Evolutionary conservation across 1,284 basidiomycete species (phyloP), one percentile per base, ranked within the genome.

Genomic region (Trametes polyzona): DNA sequence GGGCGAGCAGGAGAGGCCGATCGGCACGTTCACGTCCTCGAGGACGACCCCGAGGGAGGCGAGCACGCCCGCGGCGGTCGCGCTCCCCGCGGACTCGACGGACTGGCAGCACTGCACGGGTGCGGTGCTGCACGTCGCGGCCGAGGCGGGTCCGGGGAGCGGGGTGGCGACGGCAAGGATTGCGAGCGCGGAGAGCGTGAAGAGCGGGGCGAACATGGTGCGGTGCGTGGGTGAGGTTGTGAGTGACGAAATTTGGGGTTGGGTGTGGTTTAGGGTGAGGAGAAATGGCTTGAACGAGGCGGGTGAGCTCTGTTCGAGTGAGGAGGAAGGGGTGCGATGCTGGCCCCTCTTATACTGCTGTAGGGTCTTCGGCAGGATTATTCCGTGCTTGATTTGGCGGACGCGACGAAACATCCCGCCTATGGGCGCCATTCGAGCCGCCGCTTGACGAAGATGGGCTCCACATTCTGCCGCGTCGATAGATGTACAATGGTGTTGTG

Each of bases 1-100:
- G 30, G 67, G 65, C n/a, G 60, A 62, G 63, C 69, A 71, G 21
- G 58, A 65, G 24, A 71, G 33, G 26, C 69, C 69, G 36, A 71
- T 59, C 24, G 58, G 58, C 23, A 55, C 61, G 35, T 51, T 62
- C 19, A 63, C 11, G 46, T 67, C 64, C 21, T 57, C 40, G 9
- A 68, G 47, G 26, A 67, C 60, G 33, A 67, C 57, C 5, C 66
- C 67, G n/a, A 70, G 27, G 6, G 52, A 29, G 3, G 30, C 52
- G n/a, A 71, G 59, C 26, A 68, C 12, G 51, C 11, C 32, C n/a
- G 50, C 32, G 10, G 44, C 61, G 4, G 47, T n/a, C 7, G 36
- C 26, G 43, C 48, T 55, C 41, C 41, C 46, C 3, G 58, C 63
- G 16, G 26, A 11, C 40, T 61, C 30, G 42, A 65, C 59, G 35